phyloP scores from a whole-genome alignment of 306 rosid genomes.

The Begonia masoniana region DNA sequence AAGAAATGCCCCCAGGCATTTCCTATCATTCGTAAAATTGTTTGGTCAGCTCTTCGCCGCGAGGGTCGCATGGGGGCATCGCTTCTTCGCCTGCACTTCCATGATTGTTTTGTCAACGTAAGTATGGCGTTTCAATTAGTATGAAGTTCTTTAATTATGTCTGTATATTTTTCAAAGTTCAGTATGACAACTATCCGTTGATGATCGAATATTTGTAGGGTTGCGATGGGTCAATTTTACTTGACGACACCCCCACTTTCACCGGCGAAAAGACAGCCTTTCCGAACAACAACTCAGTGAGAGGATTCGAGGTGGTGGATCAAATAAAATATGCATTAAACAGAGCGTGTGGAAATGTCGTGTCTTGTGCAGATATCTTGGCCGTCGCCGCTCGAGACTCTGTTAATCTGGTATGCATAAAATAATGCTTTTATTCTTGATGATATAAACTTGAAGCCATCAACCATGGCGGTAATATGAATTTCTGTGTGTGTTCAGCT shows the following conservation, averaged over 20 bases:
- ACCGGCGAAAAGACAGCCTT: slow-evolving; percentile 44
- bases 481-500: slow-evolving; percentile 2
- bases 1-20: slow-evolving; percentile 15
- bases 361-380: slow-evolving; percentile 28
- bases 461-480: too few relatives aligned
- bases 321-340: slow-evolving; percentile 14
- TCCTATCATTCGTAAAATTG: slow-evolving; percentile 4
- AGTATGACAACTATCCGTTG: too few relatives aligned
- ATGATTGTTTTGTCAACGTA: slow-evolving; percentile 24
- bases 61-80: slow-evolving; percentile 25
- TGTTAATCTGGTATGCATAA: slow-evolving; percentile 13
- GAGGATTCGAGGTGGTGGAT: slow-evolving; percentile 20
- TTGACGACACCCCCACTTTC: slow-evolving; percentile 30
- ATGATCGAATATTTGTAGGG: slow-evolving; percentile 18
- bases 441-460: background rate
- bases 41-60: background rate
- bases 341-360: slow-evolving; percentile 14
- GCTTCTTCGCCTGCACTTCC: slow-evolving; percentile 18
- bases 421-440: background rate
- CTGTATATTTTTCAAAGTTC: background rate
- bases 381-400: slow-evolving; percentile 33
- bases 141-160: background rate
- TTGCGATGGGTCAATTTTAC: slow-evolving; percentile 56
- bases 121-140: background rate
- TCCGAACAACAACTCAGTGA: slow-evolving; percentile 21